These are phyloP conservation scores for Auricularia heimuer DNA, from an alignment of 768 basidiomycete genomes.

Conservation along the genomic window DNA sequence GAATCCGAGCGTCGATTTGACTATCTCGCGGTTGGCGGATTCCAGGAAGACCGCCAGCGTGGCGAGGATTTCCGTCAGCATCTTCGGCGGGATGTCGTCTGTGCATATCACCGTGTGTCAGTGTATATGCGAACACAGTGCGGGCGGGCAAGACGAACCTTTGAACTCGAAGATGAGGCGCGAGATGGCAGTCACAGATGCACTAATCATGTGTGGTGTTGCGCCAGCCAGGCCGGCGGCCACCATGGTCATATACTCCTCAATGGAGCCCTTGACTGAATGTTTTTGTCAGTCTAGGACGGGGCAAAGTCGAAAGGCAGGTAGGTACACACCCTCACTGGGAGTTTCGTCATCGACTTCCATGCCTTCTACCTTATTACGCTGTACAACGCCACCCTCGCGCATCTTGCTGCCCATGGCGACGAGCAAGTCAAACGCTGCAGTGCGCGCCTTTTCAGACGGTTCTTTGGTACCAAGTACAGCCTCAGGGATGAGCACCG, in stretches of 20 bases:
- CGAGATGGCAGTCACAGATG: slow-evolving; percentile 88
- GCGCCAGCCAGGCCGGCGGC: slow-evolving; percentile 89
- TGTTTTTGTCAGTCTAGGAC: background rate
- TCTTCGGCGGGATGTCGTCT: slow-evolving; percentile 61
- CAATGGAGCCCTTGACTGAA: slow-evolving; percentile 59
- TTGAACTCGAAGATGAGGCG: slow-evolving; percentile 94
- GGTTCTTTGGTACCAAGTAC: slow-evolving; percentile 95
- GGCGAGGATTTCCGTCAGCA: slow-evolving; percentile 75
- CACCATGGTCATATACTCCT: slow-evolving; percentile 95
- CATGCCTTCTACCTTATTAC: slow-evolving; percentile 72
- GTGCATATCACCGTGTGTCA: background rate
- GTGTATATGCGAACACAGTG: background rate
- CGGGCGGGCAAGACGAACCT: slow-evolving; percentile 35
- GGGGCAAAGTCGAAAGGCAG: slow-evolving; percentile 5
- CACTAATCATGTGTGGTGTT: slow-evolving; percentile 96
- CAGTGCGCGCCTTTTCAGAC: slow-evolving; percentile 80
- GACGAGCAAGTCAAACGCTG: slow-evolving; percentile 84
- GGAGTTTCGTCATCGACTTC: slow-evolving; percentile 51
- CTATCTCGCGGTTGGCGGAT: slow-evolving; percentile 93
- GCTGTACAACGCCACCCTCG: slow-evolving; percentile 71
- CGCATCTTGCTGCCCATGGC: slow-evolving; percentile 91
- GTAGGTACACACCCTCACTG: slow-evolving; percentile 26
- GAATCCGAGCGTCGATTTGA: slow-evolving; percentile 93
- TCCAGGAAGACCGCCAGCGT: slow-evolving; percentile 87
- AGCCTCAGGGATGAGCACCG: slow-evolving; percentile 85